Percentiles rank a stretch among this genome's conserved stretches.
phyloP scores from a whole-genome alignment of 2,329 filamentous ascomycete genomes.

The Colletotrichum magnum region DNA sequence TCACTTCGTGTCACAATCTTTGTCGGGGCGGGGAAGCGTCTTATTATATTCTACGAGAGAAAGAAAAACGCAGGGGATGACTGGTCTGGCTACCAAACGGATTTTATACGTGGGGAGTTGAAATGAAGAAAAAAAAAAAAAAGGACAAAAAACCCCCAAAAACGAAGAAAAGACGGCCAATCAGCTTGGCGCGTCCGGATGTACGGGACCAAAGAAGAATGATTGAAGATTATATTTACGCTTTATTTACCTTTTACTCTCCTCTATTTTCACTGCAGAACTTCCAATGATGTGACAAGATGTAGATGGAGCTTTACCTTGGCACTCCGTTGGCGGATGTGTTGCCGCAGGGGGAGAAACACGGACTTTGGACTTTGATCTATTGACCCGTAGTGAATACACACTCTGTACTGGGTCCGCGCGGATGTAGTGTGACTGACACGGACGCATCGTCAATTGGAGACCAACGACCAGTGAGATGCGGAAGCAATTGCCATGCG shows the following conservation, averaged over 20 bases:
- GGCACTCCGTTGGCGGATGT: conserved; percentile 60
- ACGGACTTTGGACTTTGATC: conserved; percentile 12
- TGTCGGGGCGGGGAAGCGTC: conserved; percentile 9
- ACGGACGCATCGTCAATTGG: too few species aligned
- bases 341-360: conserved; percentile 25
- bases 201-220: conserved; percentile 45
- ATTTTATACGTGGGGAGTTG: conserved; percentile 41
- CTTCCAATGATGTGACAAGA: conserved; percentile 45
- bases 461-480: too few species aligned
- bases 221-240: conserved; percentile 40
- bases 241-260: conserved; percentile 30
- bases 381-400: background rate
- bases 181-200: conserved; percentile 23
- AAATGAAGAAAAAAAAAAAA: conserved; percentile 41
- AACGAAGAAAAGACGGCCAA: conserved; percentile 37
- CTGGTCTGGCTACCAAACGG: conserved; percentile 41
- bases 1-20: conserved; percentile 38
- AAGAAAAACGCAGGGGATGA: too few species aligned
- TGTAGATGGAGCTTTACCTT: conserved; percentile 53
- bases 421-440: too few species aligned
- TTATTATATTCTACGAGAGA: background rate
- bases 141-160: conserved; percentile 17
- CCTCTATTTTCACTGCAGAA: background rate
- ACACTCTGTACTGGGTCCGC: background rate
- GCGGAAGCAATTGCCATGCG: too few species aligned